Base-by-base conservation (phyloP, 2,329 filamentous ascomycete genomes). In the Nemania sp. region DNA sequence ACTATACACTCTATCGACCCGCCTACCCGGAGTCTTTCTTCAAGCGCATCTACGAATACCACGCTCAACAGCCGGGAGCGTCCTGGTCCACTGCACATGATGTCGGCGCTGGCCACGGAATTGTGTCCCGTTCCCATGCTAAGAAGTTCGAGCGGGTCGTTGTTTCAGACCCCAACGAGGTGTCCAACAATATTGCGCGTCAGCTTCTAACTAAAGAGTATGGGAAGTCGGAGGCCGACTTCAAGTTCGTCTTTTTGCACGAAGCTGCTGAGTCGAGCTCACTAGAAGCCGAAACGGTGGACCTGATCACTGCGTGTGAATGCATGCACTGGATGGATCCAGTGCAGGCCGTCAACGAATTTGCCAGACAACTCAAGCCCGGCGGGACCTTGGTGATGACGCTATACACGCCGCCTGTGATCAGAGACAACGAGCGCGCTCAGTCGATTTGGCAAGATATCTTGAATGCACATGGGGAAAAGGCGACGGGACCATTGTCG, bases 101-200 rank as follows among this genome's bases (percentile, higher is more conserved):
- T 13, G 40, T 67, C 20, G 67, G 67, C 0, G 66, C 66, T 1
- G 66, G 67, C 11, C 59, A 54, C 32, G 66, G 66, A 2, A 46
- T 69, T 25, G 65, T 68, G 15, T 65, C 66, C 2, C 48, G 54
- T 2, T 49, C 52, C 6, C 66, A 68, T n/a, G 65, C 65, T 17
- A 17, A 40, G 17, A 57, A 11, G 9, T 68, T 69, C 48, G 34
- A 60, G 4, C 49, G 12, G 2, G 67, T 72, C 4, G 51, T 71
- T 15, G 67, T 73, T 18, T 72, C 70, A 15, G 70, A 73, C 15
- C 70, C 70, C 6, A 70, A 71, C 47, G 64, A 68, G 10, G 65
- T 62, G 9, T 68, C 72, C 50, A 51, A 51, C 13, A 47, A 57
- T 2, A 51, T 68, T 11, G 69, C 69, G 0, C 60, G 59, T 18